Conservation (phyloP, 2,329 filamentous ascomycete species). For the Trichoderma lentiforme region DNA sequence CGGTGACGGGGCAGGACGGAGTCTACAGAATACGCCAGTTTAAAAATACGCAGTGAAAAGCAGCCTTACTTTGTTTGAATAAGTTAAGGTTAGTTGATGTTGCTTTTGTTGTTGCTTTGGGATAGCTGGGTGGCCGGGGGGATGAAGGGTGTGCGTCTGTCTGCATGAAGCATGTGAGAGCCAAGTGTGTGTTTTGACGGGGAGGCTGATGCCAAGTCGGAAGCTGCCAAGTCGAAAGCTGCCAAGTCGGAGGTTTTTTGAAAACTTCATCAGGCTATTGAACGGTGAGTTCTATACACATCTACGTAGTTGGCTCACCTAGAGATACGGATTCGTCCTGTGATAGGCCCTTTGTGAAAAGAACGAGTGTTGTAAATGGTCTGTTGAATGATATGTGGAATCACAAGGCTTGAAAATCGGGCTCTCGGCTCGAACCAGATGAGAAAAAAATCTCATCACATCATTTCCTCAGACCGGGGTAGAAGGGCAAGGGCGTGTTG, state of each 20-base stretch:
- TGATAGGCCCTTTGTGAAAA: not conserved
- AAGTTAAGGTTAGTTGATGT: conserved; percentile 1
- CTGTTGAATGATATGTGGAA: not conserved
- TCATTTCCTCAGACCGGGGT: not conserved
- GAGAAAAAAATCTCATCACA: not conserved
- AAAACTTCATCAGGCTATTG: not conserved
- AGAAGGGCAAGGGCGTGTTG: not conserved
- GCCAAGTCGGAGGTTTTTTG: conserved; percentile 6
- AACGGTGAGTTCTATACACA: not conserved
- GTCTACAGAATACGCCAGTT: not conserved
- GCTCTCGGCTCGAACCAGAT: not conserved
- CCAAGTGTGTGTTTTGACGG: not conserved
- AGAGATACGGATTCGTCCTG: not conserved
- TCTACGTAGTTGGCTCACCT: not conserved
- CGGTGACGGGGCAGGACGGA: not conserved
- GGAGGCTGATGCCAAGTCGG: conserved; percentile 1
- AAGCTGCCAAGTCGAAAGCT: not conserved
- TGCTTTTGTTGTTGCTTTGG: not conserved
- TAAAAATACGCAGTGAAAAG: not conserved
- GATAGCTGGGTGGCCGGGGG: not conserved
- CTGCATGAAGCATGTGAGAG: not conserved
- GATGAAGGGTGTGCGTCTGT: not conserved
- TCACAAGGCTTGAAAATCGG: not conserved
- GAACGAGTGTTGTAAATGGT: not conserved
- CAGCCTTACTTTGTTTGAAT: not conserved